A percentile compares a stretch with the other conserved stretches of the same genome.
phyloP scores from a whole-genome alignment of 2,329 filamentous ascomycete species.

The Alternaria rosae region DNA sequence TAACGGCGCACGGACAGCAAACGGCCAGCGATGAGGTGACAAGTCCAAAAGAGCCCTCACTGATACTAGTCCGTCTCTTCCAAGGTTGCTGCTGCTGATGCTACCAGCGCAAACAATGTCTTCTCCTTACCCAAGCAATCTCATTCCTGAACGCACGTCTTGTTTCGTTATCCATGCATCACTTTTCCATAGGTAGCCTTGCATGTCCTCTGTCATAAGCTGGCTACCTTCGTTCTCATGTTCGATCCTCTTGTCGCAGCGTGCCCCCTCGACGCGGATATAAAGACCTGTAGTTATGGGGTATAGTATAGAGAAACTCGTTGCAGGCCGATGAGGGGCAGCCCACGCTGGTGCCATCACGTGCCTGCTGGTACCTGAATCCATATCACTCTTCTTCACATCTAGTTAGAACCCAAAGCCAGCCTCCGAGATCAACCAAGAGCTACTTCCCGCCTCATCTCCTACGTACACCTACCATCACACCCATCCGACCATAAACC shows the following conservation, averaged over 20 bases:
- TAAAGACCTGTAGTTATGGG: too few relatives aligned
- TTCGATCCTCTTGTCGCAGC: too few relatives aligned
- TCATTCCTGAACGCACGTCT: too few relatives aligned
- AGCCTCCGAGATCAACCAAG: neutral
- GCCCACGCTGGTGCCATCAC: neutral
- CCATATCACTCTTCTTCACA: accelerated
- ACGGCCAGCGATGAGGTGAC: neutral
- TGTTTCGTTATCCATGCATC: too few relatives aligned
- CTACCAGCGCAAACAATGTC: too few relatives aligned
- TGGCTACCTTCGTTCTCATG: too few relatives aligned
- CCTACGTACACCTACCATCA: neutral
- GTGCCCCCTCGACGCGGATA: too few relatives aligned
- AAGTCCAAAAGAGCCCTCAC: neutral
- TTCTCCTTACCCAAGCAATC: too few relatives aligned
- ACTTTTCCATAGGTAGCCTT: too few relatives aligned
- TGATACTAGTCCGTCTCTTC: neutral
- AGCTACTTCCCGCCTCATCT: neutral
- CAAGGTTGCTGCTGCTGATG: too few relatives aligned
- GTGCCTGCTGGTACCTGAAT: neutral
- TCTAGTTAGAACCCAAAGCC: neutral
- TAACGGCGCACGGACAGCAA: neutral
- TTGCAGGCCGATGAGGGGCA: neutral
- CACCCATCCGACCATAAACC: neutral
- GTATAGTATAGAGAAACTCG: neutral
- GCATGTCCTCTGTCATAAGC: too few relatives aligned